A percentile compares a stretch with the other conserved stretches of the same genome.
These are phyloP conservation scores for Amoebophrya sp. DNA, from an alignment of 169 alveolate genomes.

Conservation along the genomic window DNA sequence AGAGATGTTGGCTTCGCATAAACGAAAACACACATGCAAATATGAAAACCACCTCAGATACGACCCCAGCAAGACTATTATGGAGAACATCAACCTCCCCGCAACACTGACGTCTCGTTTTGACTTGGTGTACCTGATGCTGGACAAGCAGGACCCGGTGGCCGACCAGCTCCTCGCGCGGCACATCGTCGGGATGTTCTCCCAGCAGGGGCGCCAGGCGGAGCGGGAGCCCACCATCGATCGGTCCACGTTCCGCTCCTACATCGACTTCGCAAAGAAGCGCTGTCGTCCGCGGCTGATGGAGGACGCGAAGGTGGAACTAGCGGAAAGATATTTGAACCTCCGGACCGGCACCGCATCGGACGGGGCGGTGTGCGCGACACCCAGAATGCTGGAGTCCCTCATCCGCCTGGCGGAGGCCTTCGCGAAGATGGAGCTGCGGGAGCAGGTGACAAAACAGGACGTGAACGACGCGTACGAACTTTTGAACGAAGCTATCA, in stretches of 20 bases:
- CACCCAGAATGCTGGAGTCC: slow-evolving; percentile 92
- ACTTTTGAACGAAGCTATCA: not conserved
- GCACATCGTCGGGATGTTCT: slow-evolving; percentile 55
- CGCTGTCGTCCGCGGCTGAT: slow-evolving; percentile 68
- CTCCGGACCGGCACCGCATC: slow-evolving; percentile 39
- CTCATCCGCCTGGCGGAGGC: slow-evolving; percentile 93
- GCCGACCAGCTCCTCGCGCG: slow-evolving; percentile 58
- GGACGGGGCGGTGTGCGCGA: slow-evolving; percentile 79
- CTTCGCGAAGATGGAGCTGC: slow-evolving; percentile 90
- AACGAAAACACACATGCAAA: too few relatives aligned
- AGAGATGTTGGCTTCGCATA: too few relatives aligned
- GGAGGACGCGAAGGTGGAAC: slow-evolving; percentile 67
- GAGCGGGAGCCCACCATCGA: not conserved
- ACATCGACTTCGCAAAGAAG: not conserved
- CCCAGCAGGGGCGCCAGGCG: slow-evolving; percentile 21
- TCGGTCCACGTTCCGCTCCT: not conserved
- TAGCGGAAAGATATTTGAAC: slow-evolving; percentile 71
- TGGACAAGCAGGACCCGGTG: slow-evolving; percentile 57
- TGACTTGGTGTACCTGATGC: slow-evolving; percentile 44
- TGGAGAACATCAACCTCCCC: slow-evolving; percentile 93
- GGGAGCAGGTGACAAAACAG: slow-evolving; percentile 42
- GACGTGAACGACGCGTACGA: not conserved
- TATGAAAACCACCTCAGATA: slow-evolving; percentile 63
- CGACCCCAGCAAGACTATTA: slow-evolving; percentile 91
- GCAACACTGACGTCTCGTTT: slow-evolving; percentile 79